Percentiles rank a stretch among this genome's conserved stretches.
Conservation (phyloP, 2,329 filamentous ascomycete species). For the Diaporthe citri region DNA sequence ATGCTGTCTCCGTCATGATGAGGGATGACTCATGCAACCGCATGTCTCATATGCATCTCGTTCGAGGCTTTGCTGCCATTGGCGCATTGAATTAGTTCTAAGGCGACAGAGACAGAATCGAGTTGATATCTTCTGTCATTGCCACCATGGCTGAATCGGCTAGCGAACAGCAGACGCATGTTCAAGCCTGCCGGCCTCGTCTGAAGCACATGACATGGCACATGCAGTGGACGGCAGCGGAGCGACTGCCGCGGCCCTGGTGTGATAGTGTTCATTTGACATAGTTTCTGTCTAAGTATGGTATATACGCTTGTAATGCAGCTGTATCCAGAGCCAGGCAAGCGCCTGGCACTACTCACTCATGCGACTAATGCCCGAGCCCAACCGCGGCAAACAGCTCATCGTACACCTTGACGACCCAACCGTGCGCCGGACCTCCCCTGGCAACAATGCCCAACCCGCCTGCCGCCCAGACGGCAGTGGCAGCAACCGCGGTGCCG, state of each 20-base stretch:
- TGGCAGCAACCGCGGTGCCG: slow-evolving; percentile 67
- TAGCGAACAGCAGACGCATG: background rate
- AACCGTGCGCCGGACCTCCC: slow-evolving; percentile 78
- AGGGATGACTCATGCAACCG: slow-evolving; percentile 6
- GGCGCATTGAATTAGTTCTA: background rate
- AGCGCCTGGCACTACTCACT: slow-evolving; percentile 1
- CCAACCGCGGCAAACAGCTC: slow-evolving; percentile 64
- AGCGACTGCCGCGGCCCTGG: background rate
- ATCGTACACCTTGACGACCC: slow-evolving; percentile 86
- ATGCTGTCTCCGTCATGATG: slow-evolving; percentile 3
- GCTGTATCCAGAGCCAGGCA: background rate
- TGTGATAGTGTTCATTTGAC: background rate
- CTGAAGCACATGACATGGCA: background rate
- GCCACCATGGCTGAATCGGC: background rate
- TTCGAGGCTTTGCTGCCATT: background rate
- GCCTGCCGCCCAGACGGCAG: slow-evolving; percentile 83
- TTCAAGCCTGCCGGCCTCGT: background rate
- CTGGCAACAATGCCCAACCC: slow-evolving; percentile 82
- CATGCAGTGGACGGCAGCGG: background rate
- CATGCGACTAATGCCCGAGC: slow-evolving; percentile 14
- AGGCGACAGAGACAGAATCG: background rate
- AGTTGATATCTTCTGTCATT: background rate
- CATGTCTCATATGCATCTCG: background rate
- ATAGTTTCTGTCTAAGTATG: background rate
- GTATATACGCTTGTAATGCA: slow-evolving; percentile 25